Percentiles rank a stretch among this genome's conserved stretches.
Conservation (phyloP, 2,329 filamentous ascomycete species). For the Graphium sp. region DNA sequence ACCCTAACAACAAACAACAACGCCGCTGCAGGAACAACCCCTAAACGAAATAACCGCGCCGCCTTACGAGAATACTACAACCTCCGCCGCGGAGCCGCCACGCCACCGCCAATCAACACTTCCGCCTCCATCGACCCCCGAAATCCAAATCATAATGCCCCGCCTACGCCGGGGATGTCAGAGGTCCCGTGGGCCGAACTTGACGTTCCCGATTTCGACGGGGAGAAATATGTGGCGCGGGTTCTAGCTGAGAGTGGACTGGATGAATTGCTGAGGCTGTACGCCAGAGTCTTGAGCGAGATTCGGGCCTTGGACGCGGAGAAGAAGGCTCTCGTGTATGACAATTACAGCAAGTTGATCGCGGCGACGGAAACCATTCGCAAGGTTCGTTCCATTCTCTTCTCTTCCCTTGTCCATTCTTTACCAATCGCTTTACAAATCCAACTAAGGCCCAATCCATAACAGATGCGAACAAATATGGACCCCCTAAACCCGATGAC, state of each 20-base stretch:
- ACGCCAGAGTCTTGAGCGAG: constrained; percentile 59
- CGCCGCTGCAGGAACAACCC: constrained; percentile 15
- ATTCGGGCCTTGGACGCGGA: constrained; percentile 85
- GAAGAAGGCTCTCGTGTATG: constrained; percentile 92
- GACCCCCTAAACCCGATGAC: constrained; percentile 61
- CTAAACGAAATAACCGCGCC: constrained; percentile 53
- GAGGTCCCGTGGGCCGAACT: constrained; percentile 54
- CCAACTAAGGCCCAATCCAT: constrained; percentile 2
- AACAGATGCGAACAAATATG: constrained; percentile 62
- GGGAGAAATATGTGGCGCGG: constrained; percentile 47
- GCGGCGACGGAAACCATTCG: constrained; percentile 92
- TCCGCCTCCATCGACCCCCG: constrained; percentile 3
- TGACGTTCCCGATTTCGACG: constrained; percentile 56
- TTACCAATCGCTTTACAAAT: background rate
- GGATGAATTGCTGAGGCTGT: constrained; percentile 51
- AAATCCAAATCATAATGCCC: too few species aligned
- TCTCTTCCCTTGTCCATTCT: background rate
- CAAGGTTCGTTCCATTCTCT: constrained; percentile 31
- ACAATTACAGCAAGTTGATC: constrained; percentile 96
- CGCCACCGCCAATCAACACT: constrained; percentile 10
- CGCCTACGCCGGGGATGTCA: constrained; percentile 28
- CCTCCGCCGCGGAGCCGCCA: constrained; percentile 27
- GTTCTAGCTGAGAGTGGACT: constrained; percentile 46
- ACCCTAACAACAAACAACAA: constrained; percentile 7
- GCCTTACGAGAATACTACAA: constrained; percentile 94